These are phyloP conservation scores for Onygenales sp. DNA, from an alignment of 2,329 filamentous ascomycete genomes.

Conservation along the genomic window DNA sequence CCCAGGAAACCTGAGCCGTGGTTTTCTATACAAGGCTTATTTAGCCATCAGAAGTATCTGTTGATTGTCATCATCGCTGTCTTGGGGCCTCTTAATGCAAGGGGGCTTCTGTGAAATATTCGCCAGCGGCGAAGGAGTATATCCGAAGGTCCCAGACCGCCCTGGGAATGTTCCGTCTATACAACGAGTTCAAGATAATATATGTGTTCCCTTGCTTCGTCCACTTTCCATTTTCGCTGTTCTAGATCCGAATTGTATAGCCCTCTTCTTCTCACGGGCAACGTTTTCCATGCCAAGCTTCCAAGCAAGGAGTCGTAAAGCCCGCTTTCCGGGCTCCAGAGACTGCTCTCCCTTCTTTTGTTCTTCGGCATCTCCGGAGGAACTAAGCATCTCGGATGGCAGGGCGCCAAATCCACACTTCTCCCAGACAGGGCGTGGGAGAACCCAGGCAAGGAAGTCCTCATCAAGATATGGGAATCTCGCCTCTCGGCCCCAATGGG, in stretches of 20 bases:
- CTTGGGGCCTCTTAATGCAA: background rate
- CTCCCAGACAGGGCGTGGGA: constrained; percentile 63
- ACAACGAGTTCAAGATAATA: constrained; percentile 24
- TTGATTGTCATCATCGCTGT: constrained; percentile 33
- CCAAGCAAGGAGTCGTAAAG: constrained; percentile 67
- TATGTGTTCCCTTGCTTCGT: constrained; percentile 58
- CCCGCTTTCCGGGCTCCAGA: constrained; percentile 71
- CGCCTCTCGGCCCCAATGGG: constrained; percentile 79
- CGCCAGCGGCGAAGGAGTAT: too few species aligned
- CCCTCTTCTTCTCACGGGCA: constrained; percentile 83
- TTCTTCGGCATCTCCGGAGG: constrained; percentile 15
- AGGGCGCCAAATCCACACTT: constrained; percentile 76
- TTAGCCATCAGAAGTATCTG: constrained; percentile 34
- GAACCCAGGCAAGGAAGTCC: constrained; percentile 68
- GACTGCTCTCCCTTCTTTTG: constrained; percentile 15
- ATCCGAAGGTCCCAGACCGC: background rate
- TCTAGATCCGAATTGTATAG: constrained; percentile 74
- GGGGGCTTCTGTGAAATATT: background rate
- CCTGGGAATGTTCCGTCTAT: background rate
- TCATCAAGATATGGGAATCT: constrained; percentile 91
- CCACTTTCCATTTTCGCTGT: constrained; percentile 70
- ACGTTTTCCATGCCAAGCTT: constrained; percentile 62
- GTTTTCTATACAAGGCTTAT: constrained; percentile 1
- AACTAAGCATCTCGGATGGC: constrained; percentile 17
- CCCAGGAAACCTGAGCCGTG: background rate